Percentiles rank a stretch among this genome's conserved stretches.
phyloP scores from a whole-genome alignment of 768 basidiomycete species.

The Suillus spraguei region DNA sequence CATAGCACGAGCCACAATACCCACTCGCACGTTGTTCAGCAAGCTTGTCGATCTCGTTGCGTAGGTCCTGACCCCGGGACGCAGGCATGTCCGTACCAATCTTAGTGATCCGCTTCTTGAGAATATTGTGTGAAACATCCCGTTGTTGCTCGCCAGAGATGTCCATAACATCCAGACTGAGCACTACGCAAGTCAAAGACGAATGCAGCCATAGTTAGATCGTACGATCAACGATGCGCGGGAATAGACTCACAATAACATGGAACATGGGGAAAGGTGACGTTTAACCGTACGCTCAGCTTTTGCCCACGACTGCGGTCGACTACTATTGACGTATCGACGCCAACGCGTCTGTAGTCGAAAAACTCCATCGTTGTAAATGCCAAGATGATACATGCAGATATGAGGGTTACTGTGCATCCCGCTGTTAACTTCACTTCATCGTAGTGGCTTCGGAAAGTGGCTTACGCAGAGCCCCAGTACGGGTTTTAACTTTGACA shows the following conservation, averaged over 20 bases:
- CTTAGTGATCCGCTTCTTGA: slow-evolving; percentile 76
- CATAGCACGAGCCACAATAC: slow-evolving; percentile 97
- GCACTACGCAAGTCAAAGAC: slow-evolving; percentile 51
- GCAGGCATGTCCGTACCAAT: slow-evolving; percentile 61
- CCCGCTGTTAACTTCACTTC: slow-evolving; percentile 15
- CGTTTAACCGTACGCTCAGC: slow-evolving; percentile 85
- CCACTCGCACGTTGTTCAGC: slow-evolving; percentile 56
- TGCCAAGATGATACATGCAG: slow-evolving; percentile 88
- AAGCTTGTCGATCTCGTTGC: slow-evolving; percentile 86
- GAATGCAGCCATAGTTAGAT: slow-evolving; percentile 4
- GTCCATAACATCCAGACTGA: slow-evolving; percentile 97
- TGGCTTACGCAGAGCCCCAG: slow-evolving; percentile 82
- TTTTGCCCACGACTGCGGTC: slow-evolving; percentile 96
- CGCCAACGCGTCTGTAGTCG: slow-evolving; percentile 85
- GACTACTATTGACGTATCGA: slow-evolving; percentile 92
- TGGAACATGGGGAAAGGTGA: slow-evolving; percentile 96
- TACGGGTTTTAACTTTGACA: slow-evolving; percentile 98
- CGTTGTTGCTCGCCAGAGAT: slow-evolving; percentile 95
- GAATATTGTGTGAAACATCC: slow-evolving; percentile 86
- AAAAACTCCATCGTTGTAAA: slow-evolving; percentile 94
- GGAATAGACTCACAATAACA: slow-evolving; percentile 80
- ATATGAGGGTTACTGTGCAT: slow-evolving; percentile 81
- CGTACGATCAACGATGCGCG: neutral
- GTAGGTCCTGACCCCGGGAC: slow-evolving; percentile 60
- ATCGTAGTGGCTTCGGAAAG: neutral